A percentile compares a stretch with the other conserved stretches of the same genome.
These are phyloP conservation scores for Thraustotheca clavata DNA, from an alignment of 352 stramenopile genomes.

Conservation along the genomic window DNA sequence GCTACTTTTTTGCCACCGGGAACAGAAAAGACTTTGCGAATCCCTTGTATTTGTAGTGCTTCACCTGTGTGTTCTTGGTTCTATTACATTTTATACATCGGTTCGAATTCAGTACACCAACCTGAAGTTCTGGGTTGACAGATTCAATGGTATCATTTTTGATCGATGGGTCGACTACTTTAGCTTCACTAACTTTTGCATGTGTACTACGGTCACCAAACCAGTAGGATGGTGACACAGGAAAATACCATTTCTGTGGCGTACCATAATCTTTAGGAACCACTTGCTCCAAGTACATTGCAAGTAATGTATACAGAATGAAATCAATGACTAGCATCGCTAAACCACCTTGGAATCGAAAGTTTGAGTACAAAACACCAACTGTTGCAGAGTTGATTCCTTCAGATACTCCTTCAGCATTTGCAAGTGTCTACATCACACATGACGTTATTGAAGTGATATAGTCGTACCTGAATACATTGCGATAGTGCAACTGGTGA, in stretches of 20 bases:
- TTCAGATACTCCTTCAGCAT: slow-evolving; percentile 41
- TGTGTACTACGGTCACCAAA: slow-evolving; percentile 19
- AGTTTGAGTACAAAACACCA: slow-evolving; percentile 42
- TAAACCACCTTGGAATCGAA: slow-evolving; percentile 49
- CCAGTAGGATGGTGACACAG: slow-evolving; percentile 82
- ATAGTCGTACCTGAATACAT: slow-evolving; percentile 27
- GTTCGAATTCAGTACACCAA: slow-evolving; percentile 30
- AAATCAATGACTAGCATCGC: slow-evolving; percentile 81
- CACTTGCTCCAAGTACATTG: slow-evolving; percentile 89
- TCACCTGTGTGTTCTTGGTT: slow-evolving; percentile 43
- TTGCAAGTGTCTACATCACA: slow-evolving; percentile 33
- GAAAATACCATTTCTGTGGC: slow-evolving; percentile 89
- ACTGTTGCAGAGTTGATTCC: slow-evolving; percentile 42
- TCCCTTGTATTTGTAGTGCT: slow-evolving; percentile 38
- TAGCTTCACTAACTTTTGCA: slow-evolving; percentile 14
- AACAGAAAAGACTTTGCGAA: slow-evolving; percentile 74
- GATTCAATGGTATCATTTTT: slow-evolving; percentile 25
- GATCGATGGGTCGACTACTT: slow-evolving; percentile 11
- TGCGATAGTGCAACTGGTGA: slow-evolving; percentile 61
- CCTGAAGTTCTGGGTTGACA: slow-evolving; percentile 33
- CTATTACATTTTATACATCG: slow-evolving; percentile 24
- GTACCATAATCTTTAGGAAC: slow-evolving; percentile 88
- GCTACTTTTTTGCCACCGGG: slow-evolving; percentile 75
- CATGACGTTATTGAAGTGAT: not conserved
- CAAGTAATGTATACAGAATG: slow-evolving; percentile 82